A percentile compares a stretch with the other conserved stretches of the same genome.
Evolutionary conservation across 2,329 filamentous ascomycete species (phyloP).

Genomic region (Alternaria sp.): DNA sequence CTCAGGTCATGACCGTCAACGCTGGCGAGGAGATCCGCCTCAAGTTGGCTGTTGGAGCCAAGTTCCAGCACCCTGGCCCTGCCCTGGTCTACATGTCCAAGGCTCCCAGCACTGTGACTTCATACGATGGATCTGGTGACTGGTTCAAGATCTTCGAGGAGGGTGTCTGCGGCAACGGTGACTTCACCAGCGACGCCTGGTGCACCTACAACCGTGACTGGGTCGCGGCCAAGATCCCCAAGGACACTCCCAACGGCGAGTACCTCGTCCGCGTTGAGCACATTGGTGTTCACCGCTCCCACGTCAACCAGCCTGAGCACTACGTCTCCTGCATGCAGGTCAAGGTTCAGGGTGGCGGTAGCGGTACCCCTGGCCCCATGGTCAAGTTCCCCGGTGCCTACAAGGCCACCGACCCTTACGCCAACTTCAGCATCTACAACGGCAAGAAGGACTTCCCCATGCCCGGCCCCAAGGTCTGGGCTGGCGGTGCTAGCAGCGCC

Average conservation of each 20-base stretch:
- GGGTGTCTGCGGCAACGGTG: slow-evolving; percentile 28
- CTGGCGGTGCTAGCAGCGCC: slow-evolving; percentile 13
- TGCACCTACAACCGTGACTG: slow-evolving; percentile 34
- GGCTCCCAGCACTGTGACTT: slow-evolving; percentile 28
- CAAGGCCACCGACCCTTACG: slow-evolving; percentile 32
- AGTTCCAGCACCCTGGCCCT: slow-evolving; percentile 36
- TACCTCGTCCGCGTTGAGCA: slow-evolving; percentile 57
- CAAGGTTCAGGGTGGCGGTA: slow-evolving; percentile 49
- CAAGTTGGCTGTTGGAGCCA: slow-evolving; percentile 31
- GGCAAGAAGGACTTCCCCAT: slow-evolving; percentile 28
- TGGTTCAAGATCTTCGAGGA: slow-evolving; percentile 46
- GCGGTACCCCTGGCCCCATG: slow-evolving; percentile 44
- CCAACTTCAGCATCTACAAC: slow-evolving; percentile 40
- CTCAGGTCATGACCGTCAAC: slow-evolving; percentile 28
- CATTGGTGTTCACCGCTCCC: slow-evolving; percentile 47
- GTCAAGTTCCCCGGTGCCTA: slow-evolving; percentile 48
- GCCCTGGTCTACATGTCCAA: slow-evolving; percentile 41
- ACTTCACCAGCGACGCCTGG: slow-evolving; percentile 31
- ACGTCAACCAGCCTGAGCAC: slow-evolving; percentile 50
- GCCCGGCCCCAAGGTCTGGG: slow-evolving; percentile 26
- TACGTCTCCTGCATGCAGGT: slow-evolving; percentile 55
- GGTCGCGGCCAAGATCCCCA: slow-evolving; percentile 49
- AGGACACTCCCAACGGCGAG: slow-evolving; percentile 51
- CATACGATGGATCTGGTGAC: slow-evolving; percentile 34
- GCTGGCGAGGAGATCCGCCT: slow-evolving; percentile 32